Evolutionary conservation across 106 monocot genomes (phyloP).

Genomic region (Alisma plantagoaquatica): DNA sequence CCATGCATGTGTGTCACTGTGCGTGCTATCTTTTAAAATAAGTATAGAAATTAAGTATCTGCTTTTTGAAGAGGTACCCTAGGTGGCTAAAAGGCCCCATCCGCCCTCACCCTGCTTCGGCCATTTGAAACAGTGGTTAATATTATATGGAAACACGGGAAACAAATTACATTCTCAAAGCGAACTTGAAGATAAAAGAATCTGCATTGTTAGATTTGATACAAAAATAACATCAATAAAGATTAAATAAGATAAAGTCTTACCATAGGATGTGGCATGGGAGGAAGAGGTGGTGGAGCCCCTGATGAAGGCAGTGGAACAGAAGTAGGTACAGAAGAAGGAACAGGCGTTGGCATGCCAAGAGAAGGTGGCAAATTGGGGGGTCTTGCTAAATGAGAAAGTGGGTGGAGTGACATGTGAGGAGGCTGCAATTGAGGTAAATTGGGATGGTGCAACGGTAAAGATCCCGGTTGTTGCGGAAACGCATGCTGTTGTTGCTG

Average conservation of each 20-base stretch:
- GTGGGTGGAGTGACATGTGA: conserved; percentile 44
- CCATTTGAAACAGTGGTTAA: too few relatives aligned
- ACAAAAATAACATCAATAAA: too few relatives aligned
- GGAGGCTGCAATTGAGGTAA: conserved; percentile 61
- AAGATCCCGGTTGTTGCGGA: conserved; percentile 48
- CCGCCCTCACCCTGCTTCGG: too few relatives aligned
- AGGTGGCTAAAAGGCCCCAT: too few relatives aligned
- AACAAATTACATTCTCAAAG: too few relatives aligned
- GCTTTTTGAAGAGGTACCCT: too few relatives aligned
- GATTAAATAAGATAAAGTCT: background rate
- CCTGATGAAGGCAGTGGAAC: conserved; percentile 39
- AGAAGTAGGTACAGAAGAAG: conserved; percentile 21
- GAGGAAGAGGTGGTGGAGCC: conserved; percentile 26
- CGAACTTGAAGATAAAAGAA: too few relatives aligned
- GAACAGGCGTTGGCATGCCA: conserved; percentile 7
- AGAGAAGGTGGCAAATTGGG: conserved; percentile 17
- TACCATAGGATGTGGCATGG: conserved; percentile 81
- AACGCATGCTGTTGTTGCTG: conserved; percentile 45
- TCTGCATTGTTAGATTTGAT: too few relatives aligned
- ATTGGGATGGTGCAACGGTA: conserved; percentile 50
- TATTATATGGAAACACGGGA: too few relatives aligned
- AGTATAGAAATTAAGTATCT: too few relatives aligned
- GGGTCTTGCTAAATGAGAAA: conserved; percentile 37
- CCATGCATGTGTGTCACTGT: too few relatives aligned
- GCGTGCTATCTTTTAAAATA: too few relatives aligned